Evolutionary conservation across 2,329 filamentous ascomycete genomes (phyloP), one percentile per base, ranked within the genome.

Genomic region (Cylindrodendrum hubeiense): DNA sequence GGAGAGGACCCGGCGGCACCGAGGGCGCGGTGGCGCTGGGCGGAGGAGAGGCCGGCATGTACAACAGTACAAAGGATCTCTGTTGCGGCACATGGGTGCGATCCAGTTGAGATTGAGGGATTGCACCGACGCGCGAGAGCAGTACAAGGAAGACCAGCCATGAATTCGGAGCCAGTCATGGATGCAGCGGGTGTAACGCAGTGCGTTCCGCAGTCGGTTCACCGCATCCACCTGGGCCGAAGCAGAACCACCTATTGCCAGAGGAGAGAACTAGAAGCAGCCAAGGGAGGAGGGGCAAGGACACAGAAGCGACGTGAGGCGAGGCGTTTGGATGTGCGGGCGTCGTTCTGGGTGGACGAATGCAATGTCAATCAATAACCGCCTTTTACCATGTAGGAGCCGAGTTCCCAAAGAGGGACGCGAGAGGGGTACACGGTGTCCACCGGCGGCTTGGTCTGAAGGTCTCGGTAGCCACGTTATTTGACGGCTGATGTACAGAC

Each of bases 21-120:
- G 47, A 49, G 59, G 54, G 46, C 22, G 33, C 39, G 51, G 62
- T 71, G 69, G 68, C 60, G 67, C 60, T 55, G 44, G 60, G 41
- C 44, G 37, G 51, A 41, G 37, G 44, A 56, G 46, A 60, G 22
- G 39, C 50, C 47, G 12, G 26, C 26, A 30, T 50, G 46, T n/a
- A 39, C 37, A 39, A 39, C 33, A 50, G 59, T 26, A 17, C 33
- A 54, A 63, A 50, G 59, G 39, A 37, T 49, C 47, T 30, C 46
- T 26, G 43, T 56, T 46, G 55, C 43, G 50, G 50, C n/a, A 47
- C 47, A 50, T 24, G 52, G 28, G 37, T 34, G 37, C 39, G 49
- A 52, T n/a, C 26, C 19, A 52, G 56, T 60, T 28, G 39, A 37
- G 19, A 44, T 26, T 30, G 49, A 28, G 37, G 30, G 50, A 54